Base-by-base conservation (phyloP, 192 early-diverging fungal genomes). In the Coemansia sp. region DNA sequence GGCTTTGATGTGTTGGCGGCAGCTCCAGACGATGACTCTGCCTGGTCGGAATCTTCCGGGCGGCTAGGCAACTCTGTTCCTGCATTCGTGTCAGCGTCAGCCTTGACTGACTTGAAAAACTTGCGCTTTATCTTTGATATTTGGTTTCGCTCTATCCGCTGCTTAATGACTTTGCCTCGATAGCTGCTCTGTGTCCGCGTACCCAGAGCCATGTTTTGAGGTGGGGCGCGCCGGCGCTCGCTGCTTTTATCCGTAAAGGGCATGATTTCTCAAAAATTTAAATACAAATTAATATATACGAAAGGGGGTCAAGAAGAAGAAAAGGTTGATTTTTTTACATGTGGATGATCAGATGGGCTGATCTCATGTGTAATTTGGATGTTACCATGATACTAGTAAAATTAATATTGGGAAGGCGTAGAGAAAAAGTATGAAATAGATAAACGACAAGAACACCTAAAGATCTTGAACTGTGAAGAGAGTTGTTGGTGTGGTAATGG, bases 141-240 rank as follows among this genome's bases (percentile, higher is more conserved):
- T 20, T 71, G 69, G 68, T 71, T 81, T n/a, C 79, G 69, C 66
- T 81, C 79, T 43, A 81, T 81, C 22, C 73, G 61, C 69, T 81
- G 41, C 47, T 81, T 81, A 45, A 81, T 70, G 12, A 76, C 43
- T 27, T 67, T 72, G 45, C 79, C 79, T 18, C 70, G 65, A 61
- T 81, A 81, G 15, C 62, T 61, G 52, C 29, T 63, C 59, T 71
- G 74, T 49, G 59, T 65, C 58, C 62, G 73, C 18, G 32, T 44
- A 56, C 73, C 79, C 29, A 81, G 64, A n/a, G 62, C 56, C 69
- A 68, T 65, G n/a, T 55, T 7, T 18, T 56, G 43, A 9, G 58
- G 18, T 9, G 72, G 72, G 0, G 62, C 73, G 16, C 65, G 73
- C 18, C 78, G 73, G 43, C 78, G 62, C 24, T 56, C 49, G 58